These are phyloP conservation scores for Phlyctochytrium arcticum DNA, from an alignment of 192 early-diverging fungal species.

Conservation along the genomic window DNA sequence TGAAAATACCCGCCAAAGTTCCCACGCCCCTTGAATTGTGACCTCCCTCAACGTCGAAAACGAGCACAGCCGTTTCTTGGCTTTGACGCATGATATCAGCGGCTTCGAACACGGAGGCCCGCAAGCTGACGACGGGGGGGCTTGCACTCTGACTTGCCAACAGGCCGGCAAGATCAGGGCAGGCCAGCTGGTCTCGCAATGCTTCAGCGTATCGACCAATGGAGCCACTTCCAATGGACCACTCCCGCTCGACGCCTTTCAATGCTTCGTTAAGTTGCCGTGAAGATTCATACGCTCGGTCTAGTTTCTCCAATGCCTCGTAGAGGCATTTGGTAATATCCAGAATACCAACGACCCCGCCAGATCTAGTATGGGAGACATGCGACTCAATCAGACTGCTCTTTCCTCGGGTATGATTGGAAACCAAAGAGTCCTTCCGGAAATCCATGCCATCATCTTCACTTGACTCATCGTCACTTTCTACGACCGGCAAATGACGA, in stretches of 20 bases:
- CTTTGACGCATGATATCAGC: slow-evolving; percentile 37
- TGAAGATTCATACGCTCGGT: slow-evolving; percentile 55
- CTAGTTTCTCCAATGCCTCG: slow-evolving; percentile 45
- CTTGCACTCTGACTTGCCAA: slow-evolving; percentile 32
- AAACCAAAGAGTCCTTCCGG: background rate
- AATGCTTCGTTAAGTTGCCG: slow-evolving; percentile 63
- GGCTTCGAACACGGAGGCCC: slow-evolving; percentile 41
- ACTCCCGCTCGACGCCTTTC: slow-evolving; percentile 44
- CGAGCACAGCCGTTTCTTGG: slow-evolving; percentile 46
- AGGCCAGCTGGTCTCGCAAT: slow-evolving; percentile 60
- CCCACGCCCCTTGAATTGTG: slow-evolving; percentile 42
- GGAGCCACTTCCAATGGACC: slow-evolving; percentile 21
- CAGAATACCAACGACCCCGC: slow-evolving; percentile 43
- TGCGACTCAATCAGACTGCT: background rate
- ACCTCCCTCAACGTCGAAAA: slow-evolving; percentile 29
- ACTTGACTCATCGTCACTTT: slow-evolving; percentile 28
- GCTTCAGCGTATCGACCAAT: slow-evolving; percentile 49
- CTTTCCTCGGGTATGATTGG: background rate
- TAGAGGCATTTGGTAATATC: slow-evolving; percentile 53
- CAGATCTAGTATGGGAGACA: background rate
- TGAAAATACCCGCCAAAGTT: slow-evolving; percentile 86
- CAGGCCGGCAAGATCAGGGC: slow-evolving; percentile 79
- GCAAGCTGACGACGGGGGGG: slow-evolving; percentile 30
- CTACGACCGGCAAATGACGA: slow-evolving; percentile 48
- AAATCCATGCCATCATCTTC: slow-evolving; percentile 19